These are phyloP conservation scores for Boletus coccyginus DNA, from an alignment of 768 basidiomycete species.

Conservation along the genomic window DNA sequence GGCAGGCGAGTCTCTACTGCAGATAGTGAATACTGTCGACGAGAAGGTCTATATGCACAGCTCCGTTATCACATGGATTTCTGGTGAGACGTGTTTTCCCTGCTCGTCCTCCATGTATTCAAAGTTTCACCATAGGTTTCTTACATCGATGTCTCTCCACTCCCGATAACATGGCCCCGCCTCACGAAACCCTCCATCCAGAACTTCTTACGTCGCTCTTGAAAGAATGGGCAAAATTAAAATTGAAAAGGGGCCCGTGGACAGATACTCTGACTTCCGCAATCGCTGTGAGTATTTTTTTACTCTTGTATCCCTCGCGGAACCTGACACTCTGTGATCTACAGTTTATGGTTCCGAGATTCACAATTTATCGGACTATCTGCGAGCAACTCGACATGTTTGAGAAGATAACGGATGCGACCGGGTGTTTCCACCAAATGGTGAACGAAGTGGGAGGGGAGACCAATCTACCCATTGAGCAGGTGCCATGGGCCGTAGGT, in stretches of 20 bases:
- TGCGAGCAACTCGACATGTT: background rate
- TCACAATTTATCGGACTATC: background rate
- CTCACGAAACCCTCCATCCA: background rate
- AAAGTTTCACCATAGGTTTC: background rate
- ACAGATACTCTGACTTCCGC: background rate
- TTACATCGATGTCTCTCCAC: background rate
- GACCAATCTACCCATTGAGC: background rate
- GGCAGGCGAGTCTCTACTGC: background rate
- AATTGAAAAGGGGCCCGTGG: background rate
- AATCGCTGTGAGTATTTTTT: background rate
- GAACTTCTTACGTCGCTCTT: background rate
- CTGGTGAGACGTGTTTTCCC: background rate
- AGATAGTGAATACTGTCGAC: background rate
- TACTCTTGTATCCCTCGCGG: background rate
- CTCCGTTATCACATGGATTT: background rate
- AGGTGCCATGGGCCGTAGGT: background rate
- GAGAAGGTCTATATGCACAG: background rate
- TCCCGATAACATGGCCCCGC: background rate
- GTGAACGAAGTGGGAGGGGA: background rate
- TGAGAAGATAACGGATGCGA: background rate
- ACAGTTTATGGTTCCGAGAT: background rate
- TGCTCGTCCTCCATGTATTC: background rate
- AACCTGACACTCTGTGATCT: background rate
- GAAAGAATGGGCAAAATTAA: background rate
- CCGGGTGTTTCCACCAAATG: background rate